These are phyloP conservation scores for Epicoccum sorghinum DNA, from an alignment of 2,329 filamentous ascomycete species.

Conservation along the genomic window DNA sequence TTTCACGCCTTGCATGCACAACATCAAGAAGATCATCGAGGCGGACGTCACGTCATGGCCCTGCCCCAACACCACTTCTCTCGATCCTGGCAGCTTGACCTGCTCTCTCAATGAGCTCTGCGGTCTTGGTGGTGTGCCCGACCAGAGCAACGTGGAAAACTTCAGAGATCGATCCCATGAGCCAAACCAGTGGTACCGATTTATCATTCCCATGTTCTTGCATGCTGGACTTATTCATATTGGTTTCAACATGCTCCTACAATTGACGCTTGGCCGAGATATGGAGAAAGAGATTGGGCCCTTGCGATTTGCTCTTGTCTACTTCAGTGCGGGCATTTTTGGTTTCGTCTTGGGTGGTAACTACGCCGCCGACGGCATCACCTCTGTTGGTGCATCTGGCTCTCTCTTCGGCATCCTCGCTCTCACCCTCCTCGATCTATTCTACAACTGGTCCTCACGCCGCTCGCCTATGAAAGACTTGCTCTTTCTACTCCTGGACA, in stretches of 20 bases:
- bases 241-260: constrained; percentile 90
- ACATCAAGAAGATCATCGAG: constrained; percentile 69
- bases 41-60: constrained; percentile 65
- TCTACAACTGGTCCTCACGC: constrained; percentile 90
- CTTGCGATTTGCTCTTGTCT: constrained; percentile 86
- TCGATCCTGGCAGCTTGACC: constrained; percentile 59
- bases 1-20: constrained; percentile 94
- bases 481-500: constrained; percentile 83
- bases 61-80: constrained; percentile 76
- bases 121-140: constrained; percentile 77
- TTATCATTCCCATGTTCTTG: constrained; percentile 94
- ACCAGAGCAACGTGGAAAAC: constrained; percentile 60
- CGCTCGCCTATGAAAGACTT: constrained; percentile 79
- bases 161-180: constrained; percentile 64
- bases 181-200: constrained; percentile 96
- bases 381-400: constrained; percentile 86
- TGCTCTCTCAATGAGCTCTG: constrained; percentile 83
- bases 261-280: constrained; percentile 86
- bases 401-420: constrained; percentile 91
- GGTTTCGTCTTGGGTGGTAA: constrained; percentile 95
- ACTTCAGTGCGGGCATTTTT: constrained; percentile 90
- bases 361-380: constrained; percentile 79
- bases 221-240: constrained; percentile 95
- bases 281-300: constrained; percentile 92
- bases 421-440: constrained; percentile 82